These are phyloP conservation scores for Gastrodia elata DNA, from an alignment of 106 monocot species.

Conservation along the genomic window DNA sequence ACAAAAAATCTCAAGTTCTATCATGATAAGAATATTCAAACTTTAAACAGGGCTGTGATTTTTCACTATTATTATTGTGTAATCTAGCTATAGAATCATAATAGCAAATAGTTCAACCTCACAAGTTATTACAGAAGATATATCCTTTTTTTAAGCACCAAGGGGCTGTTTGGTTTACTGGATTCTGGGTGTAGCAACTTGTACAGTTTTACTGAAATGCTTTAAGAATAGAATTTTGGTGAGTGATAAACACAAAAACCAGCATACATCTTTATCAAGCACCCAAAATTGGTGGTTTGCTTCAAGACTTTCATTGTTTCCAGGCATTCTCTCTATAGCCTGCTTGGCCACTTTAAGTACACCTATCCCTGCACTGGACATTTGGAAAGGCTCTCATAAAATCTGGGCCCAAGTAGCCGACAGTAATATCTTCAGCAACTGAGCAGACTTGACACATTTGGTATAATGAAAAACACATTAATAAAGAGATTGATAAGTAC, in stretches of 20 bases:
- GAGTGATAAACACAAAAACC: neutral
- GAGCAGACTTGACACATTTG: neutral
- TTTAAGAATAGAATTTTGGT: neutral
- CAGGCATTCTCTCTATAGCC: conserved; percentile 54
- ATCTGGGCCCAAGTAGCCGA: neutral
- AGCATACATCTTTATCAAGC: conserved; percentile 84
- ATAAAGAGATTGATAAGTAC: conserved; percentile 26
- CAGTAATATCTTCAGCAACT: neutral
- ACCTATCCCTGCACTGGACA: conserved; percentile 94
- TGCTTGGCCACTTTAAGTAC: conserved; percentile 93
- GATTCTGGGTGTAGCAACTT: no score
- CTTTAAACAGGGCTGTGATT: neutral
- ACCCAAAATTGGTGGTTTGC: conserved; percentile 77
- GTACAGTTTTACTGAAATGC: neutral
- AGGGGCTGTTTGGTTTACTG: no score
- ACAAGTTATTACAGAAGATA: neutral
- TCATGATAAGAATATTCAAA: neutral
- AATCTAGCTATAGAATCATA: neutral
- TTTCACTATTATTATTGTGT: neutral
- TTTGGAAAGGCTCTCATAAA: conserved; percentile 12
- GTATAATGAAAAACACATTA: neutral
- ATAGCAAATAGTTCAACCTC: neutral
- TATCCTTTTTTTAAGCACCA: neutral
- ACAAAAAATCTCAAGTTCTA: neutral
- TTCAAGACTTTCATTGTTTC: conserved; percentile 24